Conservation (phyloP, 73 alveolate genomes). For the Paramecium biaurelia region DNA sequence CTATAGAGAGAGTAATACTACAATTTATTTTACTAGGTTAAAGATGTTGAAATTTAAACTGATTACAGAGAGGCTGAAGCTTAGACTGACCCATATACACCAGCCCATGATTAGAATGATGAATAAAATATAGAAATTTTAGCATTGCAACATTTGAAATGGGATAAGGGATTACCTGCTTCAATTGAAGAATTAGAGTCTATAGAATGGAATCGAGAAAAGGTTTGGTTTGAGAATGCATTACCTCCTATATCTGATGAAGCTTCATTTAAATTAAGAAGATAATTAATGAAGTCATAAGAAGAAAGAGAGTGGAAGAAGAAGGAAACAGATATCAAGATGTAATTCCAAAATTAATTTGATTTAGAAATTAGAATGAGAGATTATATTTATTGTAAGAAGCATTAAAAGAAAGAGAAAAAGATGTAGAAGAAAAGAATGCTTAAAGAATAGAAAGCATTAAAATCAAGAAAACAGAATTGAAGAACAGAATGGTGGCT, state of each 20-base stretch:
- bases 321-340: conserved; percentile 93
- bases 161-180: conserved; percentile 98
- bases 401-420: conserved; percentile 89
- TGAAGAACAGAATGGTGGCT: conserved; percentile 86
- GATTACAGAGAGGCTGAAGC: conserved; percentile 96
- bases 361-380: conserved; percentile 77
- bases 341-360: not conserved
- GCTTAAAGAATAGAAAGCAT: conserved; percentile 88
- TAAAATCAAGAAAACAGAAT: conserved; percentile 85
- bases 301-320: conserved; percentile 98
- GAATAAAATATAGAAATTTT: conserved; percentile 95
- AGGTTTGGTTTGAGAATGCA: conserved; percentile 95
- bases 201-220: conserved; percentile 96
- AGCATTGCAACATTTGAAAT: conserved; percentile 86
- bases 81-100: conserved; percentile 97
- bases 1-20: conserved; percentile 42
- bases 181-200: conserved; percentile 97
- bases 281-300: conserved; percentile 94
- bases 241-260: conserved; percentile 98
- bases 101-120: conserved; percentile 85
- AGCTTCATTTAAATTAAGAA: conserved; percentile 94
- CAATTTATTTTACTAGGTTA: conserved; percentile 31
- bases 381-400: conserved; percentile 81
- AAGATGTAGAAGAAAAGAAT: conserved; percentile 86
- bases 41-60: conserved; percentile 73